These are phyloP conservation scores for Talaromyces sp. DNA, from an alignment of 2,329 filamentous ascomycete genomes.

Conservation along the genomic window DNA sequence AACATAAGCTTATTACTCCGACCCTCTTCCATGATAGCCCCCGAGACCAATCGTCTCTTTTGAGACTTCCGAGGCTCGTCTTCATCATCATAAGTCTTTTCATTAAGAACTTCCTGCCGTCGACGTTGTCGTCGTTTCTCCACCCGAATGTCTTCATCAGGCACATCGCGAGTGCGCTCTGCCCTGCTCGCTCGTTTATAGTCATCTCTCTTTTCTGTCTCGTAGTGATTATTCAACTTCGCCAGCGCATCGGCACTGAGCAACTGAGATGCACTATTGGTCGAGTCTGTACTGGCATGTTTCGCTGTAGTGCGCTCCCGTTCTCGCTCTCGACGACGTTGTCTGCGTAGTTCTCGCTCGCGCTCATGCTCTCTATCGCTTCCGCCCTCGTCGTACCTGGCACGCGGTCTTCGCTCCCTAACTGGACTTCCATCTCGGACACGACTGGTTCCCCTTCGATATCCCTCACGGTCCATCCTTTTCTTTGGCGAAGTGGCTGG, in stretches of 20 bases:
- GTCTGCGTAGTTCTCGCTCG: conserved; percentile 16
- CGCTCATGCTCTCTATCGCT: conserved; percentile 8
- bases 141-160: conserved; percentile 7
- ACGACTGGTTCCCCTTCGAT: conserved; percentile 24
- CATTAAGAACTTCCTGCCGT: conserved; percentile 10
- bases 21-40: conserved; percentile 65
- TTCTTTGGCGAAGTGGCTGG: conserved; percentile 32
- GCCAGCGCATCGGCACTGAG: conserved; percentile 57
- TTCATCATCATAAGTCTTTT: conserved; percentile 14
- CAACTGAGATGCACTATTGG: conserved; percentile 37
- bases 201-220: conserved; percentile 46
- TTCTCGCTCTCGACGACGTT: conserved; percentile 14
- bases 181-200: not conserved
- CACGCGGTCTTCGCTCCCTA: conserved; percentile 18
- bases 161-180: conserved; percentile 11
- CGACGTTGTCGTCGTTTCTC: conserved; percentile 9
- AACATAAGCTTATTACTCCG: conserved; percentile 44
- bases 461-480: conserved; percentile 29
- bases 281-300: conserved; percentile 36
- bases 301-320: conserved; percentile 15
- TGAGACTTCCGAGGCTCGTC: conserved; percentile 36
- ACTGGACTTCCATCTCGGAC: conserved; percentile 18
- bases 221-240: conserved; percentile 60
- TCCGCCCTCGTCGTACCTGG: conserved; percentile 19
- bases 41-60: conserved; percentile 63